phyloP scores from a whole-genome alignment of 495 filamentous ascomycete species.

The Talaromyces liani region DNA sequence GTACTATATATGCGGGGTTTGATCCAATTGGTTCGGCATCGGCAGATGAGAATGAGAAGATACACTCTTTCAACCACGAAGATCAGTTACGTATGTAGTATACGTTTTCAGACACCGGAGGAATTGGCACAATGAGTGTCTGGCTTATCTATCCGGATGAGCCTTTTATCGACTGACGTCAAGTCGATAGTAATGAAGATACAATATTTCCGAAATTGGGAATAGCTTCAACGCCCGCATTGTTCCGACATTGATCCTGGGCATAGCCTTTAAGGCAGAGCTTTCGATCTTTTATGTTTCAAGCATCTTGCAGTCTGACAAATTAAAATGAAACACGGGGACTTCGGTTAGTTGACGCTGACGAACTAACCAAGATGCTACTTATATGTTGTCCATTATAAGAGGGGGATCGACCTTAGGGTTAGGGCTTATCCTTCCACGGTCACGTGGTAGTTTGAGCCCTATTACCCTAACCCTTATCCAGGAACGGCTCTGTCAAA shows the following conservation, averaged over 20 bases:
- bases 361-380: not conserved
- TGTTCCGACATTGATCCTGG: not conserved
- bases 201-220: not conserved
- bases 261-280: not conserved
- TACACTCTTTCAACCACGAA: not conserved
- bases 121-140: not conserved
- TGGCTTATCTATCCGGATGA: not conserved
- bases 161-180: not conserved
- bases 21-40: not conserved
- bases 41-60: not conserved
- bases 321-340: not conserved
- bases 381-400: not conserved
- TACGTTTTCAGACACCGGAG: slow-evolving; percentile 4
- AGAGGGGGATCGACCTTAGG: not conserved
- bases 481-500: not conserved
- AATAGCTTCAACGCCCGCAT: not conserved
- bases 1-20: not conserved
- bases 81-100: not conserved
- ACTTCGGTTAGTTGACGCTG: not conserved
- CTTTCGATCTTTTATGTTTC: not conserved
- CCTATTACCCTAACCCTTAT: not conserved
- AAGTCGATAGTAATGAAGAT: not conserved
- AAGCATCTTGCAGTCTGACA: not conserved
- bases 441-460: not conserved
- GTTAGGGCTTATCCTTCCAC: not conserved